These are phyloP conservation scores for Xylaria polymorpha DNA, from an alignment of 2,329 filamentous ascomycete species.

Conservation along the genomic window DNA sequence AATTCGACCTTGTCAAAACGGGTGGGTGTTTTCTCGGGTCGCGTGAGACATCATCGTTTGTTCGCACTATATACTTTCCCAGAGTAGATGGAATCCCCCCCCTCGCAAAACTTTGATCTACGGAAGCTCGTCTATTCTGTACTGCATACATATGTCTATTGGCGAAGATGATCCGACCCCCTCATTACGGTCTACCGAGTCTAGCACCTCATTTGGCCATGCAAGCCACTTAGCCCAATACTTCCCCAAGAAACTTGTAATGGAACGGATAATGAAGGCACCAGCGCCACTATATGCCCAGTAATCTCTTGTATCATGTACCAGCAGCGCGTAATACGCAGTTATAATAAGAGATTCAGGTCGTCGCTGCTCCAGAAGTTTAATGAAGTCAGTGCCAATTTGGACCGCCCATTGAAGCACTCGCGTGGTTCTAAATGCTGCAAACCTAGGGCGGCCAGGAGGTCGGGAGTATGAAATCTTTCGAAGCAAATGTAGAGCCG, in stretches of 20 bases:
- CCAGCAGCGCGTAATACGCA: constrained; percentile 56
- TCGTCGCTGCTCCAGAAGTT: constrained; percentile 50
- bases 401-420: constrained; percentile 39
- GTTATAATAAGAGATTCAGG: constrained; percentile 57
- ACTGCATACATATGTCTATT: constrained; percentile 18
- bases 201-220: constrained; percentile 41
- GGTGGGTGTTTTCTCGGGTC: too few species aligned
- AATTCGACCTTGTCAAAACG: background rate
- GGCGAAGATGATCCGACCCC: too few species aligned
- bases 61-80: background rate
- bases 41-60: background rate
- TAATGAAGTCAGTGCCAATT: constrained; percentile 45
- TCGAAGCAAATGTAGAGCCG: constrained; percentile 17
- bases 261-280: constrained; percentile 39
- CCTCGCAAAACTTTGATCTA: background rate
- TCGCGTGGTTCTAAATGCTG: background rate
- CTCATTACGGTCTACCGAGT: background rate
- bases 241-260: constrained; percentile 39
- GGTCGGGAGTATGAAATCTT: background rate
- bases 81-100: background rate
- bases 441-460: background rate
- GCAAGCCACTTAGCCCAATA: constrained; percentile 46
- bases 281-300: constrained; percentile 51
- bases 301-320: constrained; percentile 50
- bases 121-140: constrained; percentile 5